Base-by-base conservation (phyloP, 176 grass and related monocot genomes). In the Secale cereale region DNA sequence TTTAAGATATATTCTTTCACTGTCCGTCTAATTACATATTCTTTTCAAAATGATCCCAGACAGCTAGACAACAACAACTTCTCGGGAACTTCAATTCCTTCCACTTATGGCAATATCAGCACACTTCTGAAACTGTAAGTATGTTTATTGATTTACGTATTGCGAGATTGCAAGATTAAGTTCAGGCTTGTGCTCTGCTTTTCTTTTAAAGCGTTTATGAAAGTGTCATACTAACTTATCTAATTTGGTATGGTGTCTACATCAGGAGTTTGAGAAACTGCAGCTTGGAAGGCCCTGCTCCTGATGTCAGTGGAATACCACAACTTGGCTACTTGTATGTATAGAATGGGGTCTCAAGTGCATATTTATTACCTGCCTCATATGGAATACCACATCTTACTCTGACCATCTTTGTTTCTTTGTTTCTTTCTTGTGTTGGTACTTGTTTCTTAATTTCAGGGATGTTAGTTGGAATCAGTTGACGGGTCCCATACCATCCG, bases 21-120 rank as follows among this genome's bases (percentile, higher is more conserved):
- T 43, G 65, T 10, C 12, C 41, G 36, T 80, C 76, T 89, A 66
- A 81, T 50, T 67, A 74, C 11, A 35, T 85, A 10, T 54, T 63
- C 39, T 52, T 62, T 48, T 85, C 25, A 40, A 82, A 64, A 46
- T 70, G 3, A 54, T 91, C 74, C 79, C 88, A 97, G 92, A 13
- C 94, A 97, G 65, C 86, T 97, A 19, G 94, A 97, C 83, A 91
- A 94, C 70, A 97, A 97, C 91, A 97, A 97, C 85, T 94, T 97
- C 86, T 90, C 91, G 15, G 92, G 94, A 77, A 90, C 68, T 59
- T 87, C 90, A 36, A 91, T 97, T 85, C 94, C 94, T 77, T 1
- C 80, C 78, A 88, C 92, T 77, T 97, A 87, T 77, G 76, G 83
- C 52, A 97, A 89, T 70, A 91, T 97, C 66, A 82, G 54, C 20